These are phyloP conservation scores for Breynia disticha DNA, from an alignment of 441 rosid genomes.

Conservation along the genomic window DNA sequence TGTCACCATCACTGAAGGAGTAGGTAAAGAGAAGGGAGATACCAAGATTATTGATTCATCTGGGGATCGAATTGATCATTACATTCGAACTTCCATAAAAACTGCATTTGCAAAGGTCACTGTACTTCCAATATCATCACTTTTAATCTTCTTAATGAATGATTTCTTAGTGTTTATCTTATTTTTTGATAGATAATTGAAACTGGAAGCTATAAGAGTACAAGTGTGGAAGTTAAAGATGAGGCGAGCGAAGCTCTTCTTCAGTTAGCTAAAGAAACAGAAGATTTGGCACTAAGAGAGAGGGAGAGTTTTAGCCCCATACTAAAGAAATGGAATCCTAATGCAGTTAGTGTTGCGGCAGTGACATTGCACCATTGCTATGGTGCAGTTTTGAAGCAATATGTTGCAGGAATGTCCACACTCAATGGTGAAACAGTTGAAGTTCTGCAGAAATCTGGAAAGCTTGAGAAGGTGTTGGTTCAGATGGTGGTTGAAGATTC, in stretches of 20 bases:
- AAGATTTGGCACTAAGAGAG: conserved; percentile 67
- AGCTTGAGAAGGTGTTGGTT: conserved; percentile 68
- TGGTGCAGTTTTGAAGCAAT: conserved; percentile 65
- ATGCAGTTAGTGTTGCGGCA: conserved; percentile 60
- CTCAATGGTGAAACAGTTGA: conserved; percentile 49
- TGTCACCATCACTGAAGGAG: conserved; percentile 41
- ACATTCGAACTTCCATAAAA: conserved; percentile 65
- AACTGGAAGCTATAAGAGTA: conserved; percentile 36
- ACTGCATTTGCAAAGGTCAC: conserved; percentile 59
- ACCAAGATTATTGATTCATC: conserved; percentile 40
- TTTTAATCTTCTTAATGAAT: background rate
- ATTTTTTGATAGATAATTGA: conserved; percentile 40
- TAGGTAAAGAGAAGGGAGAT: conserved; percentile 35
- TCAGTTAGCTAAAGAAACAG: conserved; percentile 65
- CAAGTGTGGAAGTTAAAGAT: conserved; percentile 34
- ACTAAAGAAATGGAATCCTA: conserved; percentile 65
- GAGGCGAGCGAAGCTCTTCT: conserved; percentile 49
- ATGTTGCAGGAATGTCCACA: conserved; percentile 34
- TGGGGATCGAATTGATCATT: conserved; percentile 53
- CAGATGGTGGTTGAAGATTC: conserved; percentile 92
- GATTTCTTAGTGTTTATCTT: background rate
- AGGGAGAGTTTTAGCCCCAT: conserved; percentile 61
- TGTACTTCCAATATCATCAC: no score
- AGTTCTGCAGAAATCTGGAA: conserved; percentile 68
- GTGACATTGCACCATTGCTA: conserved; percentile 71